Evolutionary conservation across 768 basidiomycete genomes (phyloP).

Genomic region (Mycena latifolia): DNA sequence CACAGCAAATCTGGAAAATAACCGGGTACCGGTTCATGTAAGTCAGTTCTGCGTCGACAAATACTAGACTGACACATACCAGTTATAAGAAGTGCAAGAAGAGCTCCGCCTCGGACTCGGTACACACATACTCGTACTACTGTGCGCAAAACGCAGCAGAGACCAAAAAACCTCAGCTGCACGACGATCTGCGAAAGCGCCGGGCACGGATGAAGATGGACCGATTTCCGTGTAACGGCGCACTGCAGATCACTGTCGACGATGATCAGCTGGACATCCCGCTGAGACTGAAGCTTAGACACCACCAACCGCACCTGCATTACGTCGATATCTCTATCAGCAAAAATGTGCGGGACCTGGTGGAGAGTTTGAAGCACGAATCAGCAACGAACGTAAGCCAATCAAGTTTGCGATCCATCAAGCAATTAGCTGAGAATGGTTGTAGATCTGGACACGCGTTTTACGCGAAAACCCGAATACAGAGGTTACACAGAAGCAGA

Average conservation of each 20-base stretch:
- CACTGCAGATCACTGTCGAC: conserved; percentile 2
- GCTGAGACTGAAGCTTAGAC: not conserved
- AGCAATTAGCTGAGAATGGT: not conserved
- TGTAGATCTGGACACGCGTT: conserved; percentile 10
- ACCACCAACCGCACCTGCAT: not conserved
- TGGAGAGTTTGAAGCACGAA: conserved; percentile 1
- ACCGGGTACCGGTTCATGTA: no score
- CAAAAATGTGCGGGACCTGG: not conserved
- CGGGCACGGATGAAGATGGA: conserved; percentile 6
- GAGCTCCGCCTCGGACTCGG: no score
- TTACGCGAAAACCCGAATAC: not conserved
- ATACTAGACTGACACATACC: no score
- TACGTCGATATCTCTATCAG: conserved; percentile 9
- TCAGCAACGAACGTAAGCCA: conserved; percentile 3
- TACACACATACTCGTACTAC: no score
- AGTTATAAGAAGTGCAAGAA: no score
- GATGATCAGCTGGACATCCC: not conserved
- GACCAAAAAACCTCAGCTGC: no score
- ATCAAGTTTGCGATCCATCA: not conserved
- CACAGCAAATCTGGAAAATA: no score
- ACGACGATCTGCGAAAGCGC: not conserved
- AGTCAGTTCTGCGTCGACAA: no score
- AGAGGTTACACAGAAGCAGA: conserved; percentile 12
- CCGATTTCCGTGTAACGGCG: not conserved
- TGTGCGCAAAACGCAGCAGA: no score